Percentiles rank a stretch among this genome's conserved stretches.
These are phyloP conservation scores for Physaria fendleri DNA, from an alignment of 345 rosid species.

Conservation along the genomic window DNA sequence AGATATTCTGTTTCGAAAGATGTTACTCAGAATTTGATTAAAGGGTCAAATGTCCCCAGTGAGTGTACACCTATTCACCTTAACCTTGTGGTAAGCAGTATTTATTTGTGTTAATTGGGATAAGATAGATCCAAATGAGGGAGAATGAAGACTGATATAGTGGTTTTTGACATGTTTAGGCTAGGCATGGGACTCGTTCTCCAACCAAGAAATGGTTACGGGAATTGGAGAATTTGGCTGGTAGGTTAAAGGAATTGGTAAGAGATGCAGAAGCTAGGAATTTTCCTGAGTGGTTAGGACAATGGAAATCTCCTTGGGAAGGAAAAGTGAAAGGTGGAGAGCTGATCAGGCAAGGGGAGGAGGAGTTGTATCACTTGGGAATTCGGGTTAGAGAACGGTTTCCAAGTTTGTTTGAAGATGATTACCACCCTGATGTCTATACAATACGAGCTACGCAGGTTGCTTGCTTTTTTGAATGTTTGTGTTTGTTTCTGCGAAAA, in stretches of 20 bases:
- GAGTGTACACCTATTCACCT: slow-evolving; percentile 81
- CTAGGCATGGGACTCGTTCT: slow-evolving; percentile 95
- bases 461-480: slow-evolving; percentile 7
- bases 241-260: slow-evolving; percentile 48
- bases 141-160: neutral
- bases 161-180: slow-evolving; percentile 35
- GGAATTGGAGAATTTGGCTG: slow-evolving; percentile 63
- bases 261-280: slow-evolving; percentile 51
- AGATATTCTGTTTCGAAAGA: slow-evolving; percentile 66
- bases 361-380: slow-evolving; percentile 71
- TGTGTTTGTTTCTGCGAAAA: neutral
- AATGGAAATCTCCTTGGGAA: slow-evolving; percentile 82
- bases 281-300: slow-evolving; percentile 58
- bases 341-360: slow-evolving; percentile 66
- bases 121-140: neutral
- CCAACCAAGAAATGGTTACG: slow-evolving; percentile 82
- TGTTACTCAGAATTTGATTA: slow-evolving; percentile 32
- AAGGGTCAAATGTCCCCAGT: slow-evolving; percentile 40
- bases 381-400: slow-evolving; percentile 64
- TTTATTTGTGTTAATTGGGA: neutral
- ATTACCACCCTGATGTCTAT: slow-evolving; percentile 86
- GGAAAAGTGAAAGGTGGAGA: slow-evolving; percentile 86
- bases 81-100: slow-evolving; percentile 74
- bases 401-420: slow-evolving; percentile 61
- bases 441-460: slow-evolving; percentile 81